phyloP scores from a whole-genome alignment of 2,329 filamentous ascomycete genomes.

The Pyricularia sp. region DNA sequence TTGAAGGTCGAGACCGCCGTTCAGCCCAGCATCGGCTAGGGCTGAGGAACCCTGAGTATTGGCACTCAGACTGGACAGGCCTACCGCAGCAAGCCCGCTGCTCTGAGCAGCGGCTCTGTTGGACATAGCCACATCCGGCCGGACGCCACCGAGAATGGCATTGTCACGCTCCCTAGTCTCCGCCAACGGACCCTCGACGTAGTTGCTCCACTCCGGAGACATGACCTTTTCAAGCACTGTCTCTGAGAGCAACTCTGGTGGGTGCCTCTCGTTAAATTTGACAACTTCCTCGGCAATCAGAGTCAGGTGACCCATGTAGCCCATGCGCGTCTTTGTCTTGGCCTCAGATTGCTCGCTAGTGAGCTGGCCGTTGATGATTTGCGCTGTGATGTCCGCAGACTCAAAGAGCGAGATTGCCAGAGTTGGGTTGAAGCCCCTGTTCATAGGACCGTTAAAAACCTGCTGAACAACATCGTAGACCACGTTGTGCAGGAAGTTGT shows the following conservation, averaged over 20 bases:
- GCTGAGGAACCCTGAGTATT: constrained; percentile 45
- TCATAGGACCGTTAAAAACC: constrained; percentile 97
- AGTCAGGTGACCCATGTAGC: constrained; percentile 97
- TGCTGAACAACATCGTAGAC: constrained; percentile 99
- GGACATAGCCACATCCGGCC: constrained; percentile 80
- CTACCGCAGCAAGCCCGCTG: constrained; percentile 37
- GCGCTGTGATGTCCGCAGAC: constrained; percentile 77
- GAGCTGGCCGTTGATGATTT: constrained; percentile 84
- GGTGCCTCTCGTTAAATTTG: constrained; percentile 93
- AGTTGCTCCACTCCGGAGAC: constrained; percentile 84
- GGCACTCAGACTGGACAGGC: constrained; percentile 34
- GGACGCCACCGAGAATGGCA: constrained; percentile 91
- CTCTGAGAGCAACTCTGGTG: constrained; percentile 77
- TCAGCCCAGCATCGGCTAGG: constrained; percentile 72
- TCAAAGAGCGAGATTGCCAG: constrained; percentile 91
- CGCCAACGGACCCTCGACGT: constrained; percentile 85
- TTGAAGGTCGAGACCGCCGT: constrained; percentile 60
- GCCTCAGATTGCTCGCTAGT: constrained; percentile 79
- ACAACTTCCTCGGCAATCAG: constrained; percentile 97
- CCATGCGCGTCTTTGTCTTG: constrained; percentile 79
- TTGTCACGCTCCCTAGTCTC: constrained; percentile 95
- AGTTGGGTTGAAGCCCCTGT: constrained; percentile 83
- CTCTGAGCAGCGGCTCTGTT: constrained; percentile 49
- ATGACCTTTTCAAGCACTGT: constrained; percentile 81
- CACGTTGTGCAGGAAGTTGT: constrained; percentile 98